A percentile compares a stretch with the other conserved stretches of the same genome.
Evolutionary conservation across 257 asterid genomes (phyloP).

Genomic region (Cynanchum wilfordii): DNA sequence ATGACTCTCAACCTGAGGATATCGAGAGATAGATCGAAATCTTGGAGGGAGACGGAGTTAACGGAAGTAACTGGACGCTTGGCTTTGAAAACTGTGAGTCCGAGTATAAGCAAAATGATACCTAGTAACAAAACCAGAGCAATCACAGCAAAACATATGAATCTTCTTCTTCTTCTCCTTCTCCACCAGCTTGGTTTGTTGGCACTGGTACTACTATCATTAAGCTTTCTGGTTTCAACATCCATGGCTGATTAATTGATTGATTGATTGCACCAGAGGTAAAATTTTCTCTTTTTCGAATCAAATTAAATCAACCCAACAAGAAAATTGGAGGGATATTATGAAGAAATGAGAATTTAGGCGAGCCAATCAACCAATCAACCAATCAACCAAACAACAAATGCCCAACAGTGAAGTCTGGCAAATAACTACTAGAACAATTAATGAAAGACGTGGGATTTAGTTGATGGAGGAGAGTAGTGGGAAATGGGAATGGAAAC

Average conservation of each 20-base stretch:
- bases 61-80: conserved; percentile 50
- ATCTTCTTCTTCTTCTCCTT: conserved; percentile 17
- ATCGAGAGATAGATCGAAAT: conserved; percentile 41
- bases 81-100: conserved; percentile 71
- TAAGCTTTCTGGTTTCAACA: not conserved
- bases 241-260: not conserved
- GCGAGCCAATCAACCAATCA: no score
- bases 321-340: no score
- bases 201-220: not conserved
- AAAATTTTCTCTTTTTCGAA: no score
- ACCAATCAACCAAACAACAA: no score
- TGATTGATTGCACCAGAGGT: no score
- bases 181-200: not conserved
- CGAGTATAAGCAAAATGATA: conserved; percentile 46
- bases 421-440: not conserved
- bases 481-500: no score
- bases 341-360: no score
- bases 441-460: not conserved
- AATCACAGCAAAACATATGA: conserved; percentile 34
- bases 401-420: no score
- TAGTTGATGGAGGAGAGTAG: not conserved
- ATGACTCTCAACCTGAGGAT: conserved; percentile 24
- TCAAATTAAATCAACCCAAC: no score
- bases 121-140: conserved; percentile 30
- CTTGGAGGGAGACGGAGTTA: conserved; percentile 35